A percentile compares a stretch with the other conserved stretches of the same genome.
Evolutionary conservation across 768 basidiomycete species (phyloP).

Genomic region (Lactarius sp.): DNA sequence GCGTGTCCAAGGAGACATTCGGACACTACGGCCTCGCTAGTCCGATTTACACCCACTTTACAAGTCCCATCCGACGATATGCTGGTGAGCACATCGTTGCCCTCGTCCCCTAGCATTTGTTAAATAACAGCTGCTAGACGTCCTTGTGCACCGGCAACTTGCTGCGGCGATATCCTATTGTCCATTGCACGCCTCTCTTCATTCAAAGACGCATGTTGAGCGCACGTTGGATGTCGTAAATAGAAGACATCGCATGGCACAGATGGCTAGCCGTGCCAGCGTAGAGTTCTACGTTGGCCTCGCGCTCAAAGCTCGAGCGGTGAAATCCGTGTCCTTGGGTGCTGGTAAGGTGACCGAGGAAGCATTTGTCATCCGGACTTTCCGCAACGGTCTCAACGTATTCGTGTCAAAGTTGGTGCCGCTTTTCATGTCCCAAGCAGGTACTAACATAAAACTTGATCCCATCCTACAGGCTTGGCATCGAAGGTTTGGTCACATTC

Average conservation of each 20-base stretch:
- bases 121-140: conserved; percentile 45
- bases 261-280: conserved; percentile 95
- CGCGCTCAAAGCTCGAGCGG: conserved; percentile 69
- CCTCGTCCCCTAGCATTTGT: background rate
- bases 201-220: conserved; percentile 86
- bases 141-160: conserved; percentile 91
- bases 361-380: conserved; percentile 89
- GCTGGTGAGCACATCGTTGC: conserved; percentile 52
- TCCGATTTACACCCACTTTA: conserved; percentile 97
- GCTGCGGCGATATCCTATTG: conserved; percentile 82
- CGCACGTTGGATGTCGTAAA: conserved; percentile 83
- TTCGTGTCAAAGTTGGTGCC: conserved; percentile 83
- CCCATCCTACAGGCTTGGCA: conserved; percentile 59
- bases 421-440: background rate
- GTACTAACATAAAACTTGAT: background rate
- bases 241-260: conserved; percentile 89
- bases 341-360: conserved; percentile 56
- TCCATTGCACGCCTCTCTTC: conserved; percentile 80
- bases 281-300: conserved; percentile 97
- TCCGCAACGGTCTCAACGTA: conserved; percentile 94
- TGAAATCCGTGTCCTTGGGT: conserved; percentile 33
- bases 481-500: conserved; percentile 94
- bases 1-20: conserved; percentile 87
- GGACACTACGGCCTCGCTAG: conserved; percentile 97
- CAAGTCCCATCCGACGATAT: conserved; percentile 94